These are phyloP conservation scores for Termitomyces sp. DNA, from an alignment of 768 basidiomycete genomes.

Conservation along the genomic window DNA sequence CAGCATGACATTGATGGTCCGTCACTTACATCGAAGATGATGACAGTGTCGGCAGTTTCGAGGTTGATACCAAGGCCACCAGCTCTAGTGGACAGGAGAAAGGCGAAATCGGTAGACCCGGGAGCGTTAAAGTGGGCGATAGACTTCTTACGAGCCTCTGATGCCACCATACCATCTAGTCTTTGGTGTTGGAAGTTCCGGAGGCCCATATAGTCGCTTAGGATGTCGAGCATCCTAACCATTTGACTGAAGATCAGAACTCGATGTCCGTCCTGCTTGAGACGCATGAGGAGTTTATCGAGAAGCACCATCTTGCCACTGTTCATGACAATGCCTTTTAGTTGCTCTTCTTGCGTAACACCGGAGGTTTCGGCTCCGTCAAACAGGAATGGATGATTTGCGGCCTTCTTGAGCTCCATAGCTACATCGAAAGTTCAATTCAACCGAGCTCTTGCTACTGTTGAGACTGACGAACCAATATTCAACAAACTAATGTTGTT, in stretches of 20 bases:
- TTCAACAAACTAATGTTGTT: slow-evolving; percentile 95
- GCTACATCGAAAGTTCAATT: slow-evolving; percentile 40
- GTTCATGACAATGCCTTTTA: slow-evolving; percentile 97
- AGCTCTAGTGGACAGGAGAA: slow-evolving; percentile 93
- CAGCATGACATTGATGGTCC: neutral
- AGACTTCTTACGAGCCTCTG: slow-evolving; percentile 89
- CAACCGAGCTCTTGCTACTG: neutral
- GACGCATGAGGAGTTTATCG: slow-evolving; percentile 90
- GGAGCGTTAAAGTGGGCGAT: slow-evolving; percentile 97
- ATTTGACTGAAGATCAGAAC: slow-evolving; percentile 99
- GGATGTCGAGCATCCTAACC: slow-evolving; percentile 98
- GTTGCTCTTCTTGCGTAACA: slow-evolving; percentile 70
- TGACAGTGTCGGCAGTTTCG: slow-evolving; percentile 98
- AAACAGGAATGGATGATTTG: slow-evolving; percentile 96
- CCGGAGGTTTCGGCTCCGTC: slow-evolving; percentile 83
- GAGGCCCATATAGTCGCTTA: slow-evolving; percentile 93
- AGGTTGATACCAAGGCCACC: slow-evolving; percentile 98
- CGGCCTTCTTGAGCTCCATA: slow-evolving; percentile 99
- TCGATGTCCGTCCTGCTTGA: slow-evolving; percentile 90
- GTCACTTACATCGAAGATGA: slow-evolving; percentile 89
- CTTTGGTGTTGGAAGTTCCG: slow-evolving; percentile 92
- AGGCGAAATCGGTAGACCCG: slow-evolving; percentile 93
- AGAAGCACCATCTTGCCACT: slow-evolving; percentile 98
- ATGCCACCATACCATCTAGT: slow-evolving; percentile 92
- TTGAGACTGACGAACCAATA: slow-evolving; percentile 55